Percentiles rank a stretch among this genome's conserved stretches.
phyloP scores from a whole-genome alignment of 495 filamentous ascomycete species.

The Neurospora intermedia region DNA sequence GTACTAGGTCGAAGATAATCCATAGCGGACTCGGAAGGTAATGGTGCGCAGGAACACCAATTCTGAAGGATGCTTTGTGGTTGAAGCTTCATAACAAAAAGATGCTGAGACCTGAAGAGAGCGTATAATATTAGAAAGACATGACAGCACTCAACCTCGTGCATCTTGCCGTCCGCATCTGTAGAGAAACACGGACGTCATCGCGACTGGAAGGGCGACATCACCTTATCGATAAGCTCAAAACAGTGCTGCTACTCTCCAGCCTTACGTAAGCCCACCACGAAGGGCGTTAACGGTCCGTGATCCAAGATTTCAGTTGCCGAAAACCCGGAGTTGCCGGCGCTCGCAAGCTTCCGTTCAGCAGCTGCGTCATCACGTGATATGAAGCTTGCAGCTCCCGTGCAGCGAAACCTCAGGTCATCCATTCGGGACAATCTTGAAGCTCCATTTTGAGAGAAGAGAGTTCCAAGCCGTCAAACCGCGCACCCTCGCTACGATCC shows the following conservation, averaged over 20 bases:
- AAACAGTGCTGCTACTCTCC: neutral
- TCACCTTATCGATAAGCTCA: neutral
- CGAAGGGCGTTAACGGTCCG: neutral
- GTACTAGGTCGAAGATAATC: neutral
- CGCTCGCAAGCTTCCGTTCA: neutral
- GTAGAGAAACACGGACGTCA: neutral
- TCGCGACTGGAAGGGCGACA: neutral
- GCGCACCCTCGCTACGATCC: slow-evolving; percentile 8
- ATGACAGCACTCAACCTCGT: neutral
- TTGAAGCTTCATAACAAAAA: neutral
- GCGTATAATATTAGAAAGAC: neutral
- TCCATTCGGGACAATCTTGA: slow-evolving; percentile 4
- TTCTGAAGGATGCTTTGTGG: neutral
- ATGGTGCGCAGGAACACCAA: neutral
- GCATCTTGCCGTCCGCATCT: neutral
- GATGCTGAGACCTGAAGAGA: neutral
- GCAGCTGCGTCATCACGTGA: neutral
- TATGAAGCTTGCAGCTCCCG: slow-evolving; percentile 6
- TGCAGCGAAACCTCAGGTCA: slow-evolving; percentile 18
- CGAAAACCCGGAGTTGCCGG: neutral
- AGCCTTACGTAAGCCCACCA: neutral
- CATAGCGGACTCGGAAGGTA: neutral
- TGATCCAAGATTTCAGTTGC: neutral
- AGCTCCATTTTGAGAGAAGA: slow-evolving; percentile 14
- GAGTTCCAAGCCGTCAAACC: slow-evolving; percentile 16